Evolutionary conservation across 345 rosid genomes (phyloP).

Genomic region (Eucalyptus virginea): DNA sequence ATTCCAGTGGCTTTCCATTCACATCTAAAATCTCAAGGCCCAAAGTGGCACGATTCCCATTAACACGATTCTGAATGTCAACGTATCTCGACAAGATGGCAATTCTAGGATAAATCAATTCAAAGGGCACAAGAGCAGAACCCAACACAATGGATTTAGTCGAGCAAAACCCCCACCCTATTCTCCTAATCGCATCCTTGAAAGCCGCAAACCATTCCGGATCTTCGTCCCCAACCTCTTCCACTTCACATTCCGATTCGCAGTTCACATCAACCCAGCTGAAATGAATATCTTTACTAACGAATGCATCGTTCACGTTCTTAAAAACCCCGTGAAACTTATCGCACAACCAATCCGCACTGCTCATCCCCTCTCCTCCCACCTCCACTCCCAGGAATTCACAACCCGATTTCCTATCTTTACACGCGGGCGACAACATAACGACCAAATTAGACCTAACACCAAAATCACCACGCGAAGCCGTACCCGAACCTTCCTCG

Average conservation of each 20-base stretch:
- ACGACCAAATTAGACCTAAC: constrained; percentile 67
- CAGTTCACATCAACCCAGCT: constrained; percentile 66
- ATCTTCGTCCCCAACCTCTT: neutral
- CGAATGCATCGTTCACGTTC: constrained; percentile 46
- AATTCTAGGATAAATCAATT: constrained; percentile 70
- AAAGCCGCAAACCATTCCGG: constrained; percentile 17
- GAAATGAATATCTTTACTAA: constrained; percentile 59
- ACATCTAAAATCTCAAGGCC: constrained; percentile 68
- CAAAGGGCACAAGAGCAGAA: constrained; percentile 59
- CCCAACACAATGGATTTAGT: constrained; percentile 53
- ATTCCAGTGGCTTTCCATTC: constrained; percentile 59
- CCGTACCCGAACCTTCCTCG: constrained; percentile 25
- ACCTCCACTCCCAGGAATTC: constrained; percentile 36
- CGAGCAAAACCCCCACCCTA: constrained; percentile 88
- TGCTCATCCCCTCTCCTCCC: constrained; percentile 14
- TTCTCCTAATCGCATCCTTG: constrained; percentile 35
- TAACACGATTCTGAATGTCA: neutral
- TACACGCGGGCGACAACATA: constrained; percentile 48
- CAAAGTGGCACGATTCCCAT: constrained; percentile 16
- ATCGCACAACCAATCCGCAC: constrained; percentile 15
- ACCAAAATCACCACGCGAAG: constrained; percentile 1
- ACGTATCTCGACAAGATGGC: constrained; percentile 17
- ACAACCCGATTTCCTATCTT: constrained; percentile 15
- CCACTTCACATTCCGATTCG: constrained; percentile 3
- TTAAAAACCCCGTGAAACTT: constrained; percentile 33